phyloP scores from a whole-genome alignment of 2,329 filamentous ascomycete species.

The Colletotrichum horii region DNA sequence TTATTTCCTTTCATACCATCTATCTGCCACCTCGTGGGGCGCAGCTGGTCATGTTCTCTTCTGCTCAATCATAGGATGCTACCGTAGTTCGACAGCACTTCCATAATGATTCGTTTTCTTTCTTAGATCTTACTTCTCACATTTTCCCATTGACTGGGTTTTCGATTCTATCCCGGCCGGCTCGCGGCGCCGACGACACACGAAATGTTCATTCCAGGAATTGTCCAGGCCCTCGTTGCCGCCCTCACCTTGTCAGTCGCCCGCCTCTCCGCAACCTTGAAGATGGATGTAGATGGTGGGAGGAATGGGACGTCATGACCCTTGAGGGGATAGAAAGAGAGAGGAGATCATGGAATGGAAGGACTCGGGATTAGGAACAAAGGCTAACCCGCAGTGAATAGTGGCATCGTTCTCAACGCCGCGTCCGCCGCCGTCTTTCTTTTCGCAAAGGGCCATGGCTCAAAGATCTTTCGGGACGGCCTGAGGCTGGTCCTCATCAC shows the following conservation, averaged over 20 bases:
- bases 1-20: conserved; percentile 20
- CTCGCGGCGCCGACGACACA: conserved; percentile 28
- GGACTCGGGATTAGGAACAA: neutral
- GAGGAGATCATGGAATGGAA: neutral
- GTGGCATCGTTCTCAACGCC: conserved; percentile 60
- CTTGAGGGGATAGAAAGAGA: neutral
- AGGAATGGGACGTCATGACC: neutral
- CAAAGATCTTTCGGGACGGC: conserved; percentile 58
- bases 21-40: conserved; percentile 19
- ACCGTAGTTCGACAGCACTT: conserved; percentile 25
- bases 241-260: conserved; percentile 60
- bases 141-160: conserved; percentile 54
- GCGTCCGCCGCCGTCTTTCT: conserved; percentile 52
- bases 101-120: conserved; percentile 22
- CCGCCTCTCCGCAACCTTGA: neutral
- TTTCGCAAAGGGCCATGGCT: conserved; percentile 51
- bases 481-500: conserved; percentile 68
- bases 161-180: conserved; percentile 34
- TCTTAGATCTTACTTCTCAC: conserved; percentile 33
- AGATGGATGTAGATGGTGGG: neutral
- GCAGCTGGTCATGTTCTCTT: conserved; percentile 6
- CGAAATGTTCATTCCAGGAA: conserved; percentile 50
- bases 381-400: conserved; percentile 33
- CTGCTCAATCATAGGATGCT: neutral
- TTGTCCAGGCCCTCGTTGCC: conserved; percentile 54